Evolutionary conservation across 2,329 filamentous ascomycete genomes (phyloP).

Genomic region (Colletotrichum lupini): DNA sequence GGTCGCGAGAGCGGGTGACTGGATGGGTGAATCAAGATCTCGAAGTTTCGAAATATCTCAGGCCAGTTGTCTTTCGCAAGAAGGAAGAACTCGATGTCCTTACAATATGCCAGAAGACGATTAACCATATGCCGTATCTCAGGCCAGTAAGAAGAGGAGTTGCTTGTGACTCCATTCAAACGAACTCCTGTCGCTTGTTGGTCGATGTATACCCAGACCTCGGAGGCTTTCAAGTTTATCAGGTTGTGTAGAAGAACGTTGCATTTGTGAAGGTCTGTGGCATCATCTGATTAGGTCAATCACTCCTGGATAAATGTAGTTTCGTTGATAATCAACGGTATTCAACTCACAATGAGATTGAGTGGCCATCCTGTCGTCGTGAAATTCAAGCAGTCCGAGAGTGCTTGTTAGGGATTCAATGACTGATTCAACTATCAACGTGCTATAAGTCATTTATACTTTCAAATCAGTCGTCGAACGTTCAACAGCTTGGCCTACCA

Average conservation of each 20-base stretch:
- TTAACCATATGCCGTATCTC: constrained; percentile 1
- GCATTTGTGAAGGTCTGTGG: neutral
- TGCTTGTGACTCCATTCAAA: neutral
- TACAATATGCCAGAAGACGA: neutral
- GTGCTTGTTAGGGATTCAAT: neutral
- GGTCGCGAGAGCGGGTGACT: constrained; percentile 36
- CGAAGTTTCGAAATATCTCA: constrained; percentile 44
- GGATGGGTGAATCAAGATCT: constrained; percentile 42
- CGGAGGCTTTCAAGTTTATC: neutral
- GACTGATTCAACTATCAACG: neutral
- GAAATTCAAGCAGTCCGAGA: neutral
- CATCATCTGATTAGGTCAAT: too few species aligned
- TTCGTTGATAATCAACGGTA: too few species aligned
- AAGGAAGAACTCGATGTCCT: neutral
- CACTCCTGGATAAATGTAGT: too few species aligned
- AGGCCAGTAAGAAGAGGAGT: neutral
- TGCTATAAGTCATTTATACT: neutral
- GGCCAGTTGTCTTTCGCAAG: constrained; percentile 39
- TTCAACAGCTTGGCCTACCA: neutral
- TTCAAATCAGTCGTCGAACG: neutral
- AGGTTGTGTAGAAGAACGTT: neutral
- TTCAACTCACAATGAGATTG: neutral
- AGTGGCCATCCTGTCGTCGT: neutral
- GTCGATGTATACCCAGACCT: neutral
- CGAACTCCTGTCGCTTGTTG: neutral